Evolutionary conservation across 2,329 filamentous ascomycete genomes (phyloP), one percentile per base, ranked within the genome.

Genomic region (Sphaerulina populicola): DNA sequence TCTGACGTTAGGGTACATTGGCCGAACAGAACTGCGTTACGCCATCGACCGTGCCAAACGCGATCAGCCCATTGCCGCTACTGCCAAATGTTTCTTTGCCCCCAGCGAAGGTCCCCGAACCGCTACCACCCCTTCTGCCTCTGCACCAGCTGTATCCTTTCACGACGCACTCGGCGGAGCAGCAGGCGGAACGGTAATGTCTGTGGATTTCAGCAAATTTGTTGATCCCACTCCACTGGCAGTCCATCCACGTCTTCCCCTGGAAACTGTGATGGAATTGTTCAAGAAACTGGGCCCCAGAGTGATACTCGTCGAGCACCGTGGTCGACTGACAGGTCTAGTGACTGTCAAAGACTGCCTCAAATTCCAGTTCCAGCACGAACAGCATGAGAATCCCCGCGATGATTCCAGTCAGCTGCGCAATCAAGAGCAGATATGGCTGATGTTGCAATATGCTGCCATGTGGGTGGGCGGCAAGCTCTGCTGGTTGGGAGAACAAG

Each of bases 231-330:
- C 90, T 0, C 93, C 93, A 0, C 80, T 98, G 1, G 86, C 89
- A 0, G 90, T 90, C 1, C 93, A 98, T 64, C 93, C 93, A 0
- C 82, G 88, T 1, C 80, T 97, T 0, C 86, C 91, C 0, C 80
- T 98, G 0, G 93, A 98, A 70, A 98, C 93, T 0, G 91, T 94
- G 30, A 96, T 98, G 89, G 93, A 98, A 65, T 77, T 98, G 9
- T 98, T 98, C 75, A 91, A 91, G 68, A 98, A 97, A 72, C 94
- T 98, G 67, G 93, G 93, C 0, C 93, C 91, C 0, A 81, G 93
- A 1, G 89, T 96, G 5, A 91, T 98, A 44, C 77, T 98, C 3
- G 85, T 96, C 36, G 93, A 98, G 68, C 85, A 95, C 65, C 85
- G 87, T 52, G 93, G 93, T 11, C 80, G 81, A 44, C 77, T 98